Evolutionary conservation across 805 yeast species (phyloP).

Genomic region (Yarrowia sp.): DNA sequence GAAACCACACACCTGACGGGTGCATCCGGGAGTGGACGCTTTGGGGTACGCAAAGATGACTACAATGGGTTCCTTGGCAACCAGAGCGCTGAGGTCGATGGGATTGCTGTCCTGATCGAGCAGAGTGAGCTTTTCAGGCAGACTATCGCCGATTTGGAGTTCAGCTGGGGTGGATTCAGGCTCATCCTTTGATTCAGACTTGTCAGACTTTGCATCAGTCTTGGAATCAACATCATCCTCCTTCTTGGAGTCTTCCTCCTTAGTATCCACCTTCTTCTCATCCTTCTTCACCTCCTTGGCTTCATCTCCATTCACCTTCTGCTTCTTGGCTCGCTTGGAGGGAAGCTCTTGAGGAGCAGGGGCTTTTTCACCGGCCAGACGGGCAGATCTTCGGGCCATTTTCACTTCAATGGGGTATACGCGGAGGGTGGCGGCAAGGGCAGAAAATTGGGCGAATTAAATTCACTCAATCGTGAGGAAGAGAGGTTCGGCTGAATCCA

Average conservation of each 20-base stretch:
- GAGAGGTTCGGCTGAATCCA: neutral
- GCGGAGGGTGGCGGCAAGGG: too few relatives aligned
- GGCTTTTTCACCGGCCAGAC: slow-evolving; percentile 29
- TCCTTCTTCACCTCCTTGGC: neutral
- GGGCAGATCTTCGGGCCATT: slow-evolving; percentile 21
- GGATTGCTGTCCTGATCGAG: slow-evolving; percentile 73
- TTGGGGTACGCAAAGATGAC: slow-evolving; percentile 78
- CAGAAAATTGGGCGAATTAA: neutral
- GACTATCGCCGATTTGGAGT: slow-evolving; percentile 63
- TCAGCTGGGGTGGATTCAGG: neutral
- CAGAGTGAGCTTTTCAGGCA: slow-evolving; percentile 66
- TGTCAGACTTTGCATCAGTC: slow-evolving; percentile 35
- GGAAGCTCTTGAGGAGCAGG: slow-evolving; percentile 30
- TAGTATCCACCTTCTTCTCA: neutral
- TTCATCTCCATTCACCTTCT: slow-evolving; percentile 7
- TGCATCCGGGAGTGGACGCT: slow-evolving; percentile 96
- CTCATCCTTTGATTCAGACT: slow-evolving; percentile 35
- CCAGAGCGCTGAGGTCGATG: slow-evolving; percentile 56
- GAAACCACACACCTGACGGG: slow-evolving; percentile 91
- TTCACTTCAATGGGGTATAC: neutral
- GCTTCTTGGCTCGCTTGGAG: slow-evolving; percentile 17
- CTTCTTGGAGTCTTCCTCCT: neutral
- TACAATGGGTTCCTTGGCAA: slow-evolving; percentile 53
- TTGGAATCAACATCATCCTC: neutral
- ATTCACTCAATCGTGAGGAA: slow-evolving; percentile 3